Evolutionary conservation across 495 filamentous ascomycete genomes (phyloP).

Genomic region (Aspergillus ostianus): DNA sequence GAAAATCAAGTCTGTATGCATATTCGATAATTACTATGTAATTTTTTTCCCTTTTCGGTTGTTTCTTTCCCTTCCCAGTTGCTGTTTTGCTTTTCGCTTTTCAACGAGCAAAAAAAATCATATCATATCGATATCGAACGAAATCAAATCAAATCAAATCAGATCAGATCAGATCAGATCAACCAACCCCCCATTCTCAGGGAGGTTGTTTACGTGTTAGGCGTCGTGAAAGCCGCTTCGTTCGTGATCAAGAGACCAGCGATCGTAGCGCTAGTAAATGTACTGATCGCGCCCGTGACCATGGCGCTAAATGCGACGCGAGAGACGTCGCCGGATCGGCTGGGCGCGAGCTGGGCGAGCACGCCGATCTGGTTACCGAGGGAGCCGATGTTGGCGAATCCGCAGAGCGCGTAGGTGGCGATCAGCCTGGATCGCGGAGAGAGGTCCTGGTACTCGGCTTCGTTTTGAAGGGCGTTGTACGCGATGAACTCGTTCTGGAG

Average conservation of each 20-base stretch:
- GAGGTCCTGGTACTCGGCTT: constrained; percentile 49
- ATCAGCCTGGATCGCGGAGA: constrained; percentile 69
- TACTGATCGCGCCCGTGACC: constrained; percentile 73
- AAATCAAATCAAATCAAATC: no score
- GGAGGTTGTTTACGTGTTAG: no score
- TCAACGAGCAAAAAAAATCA: no score
- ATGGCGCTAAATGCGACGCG: constrained; percentile 74
- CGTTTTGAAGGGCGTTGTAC: constrained; percentile 49
- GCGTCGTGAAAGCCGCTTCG: constrained; percentile 32
- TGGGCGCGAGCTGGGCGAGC: constrained; percentile 73
- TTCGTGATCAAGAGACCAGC: constrained; percentile 72
- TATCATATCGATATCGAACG: no score
- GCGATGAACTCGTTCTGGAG: constrained; percentile 64
- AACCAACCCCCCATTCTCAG: no score
- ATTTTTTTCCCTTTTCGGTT: no score
- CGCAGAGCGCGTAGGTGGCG: constrained; percentile 70
- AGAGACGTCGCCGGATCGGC: constrained; percentile 69
- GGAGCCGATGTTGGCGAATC: constrained; percentile 78
- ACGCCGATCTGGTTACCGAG: constrained; percentile 87
- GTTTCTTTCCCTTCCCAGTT: background rate
- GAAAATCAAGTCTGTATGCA: no score
- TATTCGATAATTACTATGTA: no score
- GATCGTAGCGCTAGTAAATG: constrained; percentile 76
- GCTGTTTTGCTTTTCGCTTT: background rate
- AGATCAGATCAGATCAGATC: no score